phyloP scores from a whole-genome alignment of 345 rosid genomes.

The Cochlearia excelsa region DNA sequence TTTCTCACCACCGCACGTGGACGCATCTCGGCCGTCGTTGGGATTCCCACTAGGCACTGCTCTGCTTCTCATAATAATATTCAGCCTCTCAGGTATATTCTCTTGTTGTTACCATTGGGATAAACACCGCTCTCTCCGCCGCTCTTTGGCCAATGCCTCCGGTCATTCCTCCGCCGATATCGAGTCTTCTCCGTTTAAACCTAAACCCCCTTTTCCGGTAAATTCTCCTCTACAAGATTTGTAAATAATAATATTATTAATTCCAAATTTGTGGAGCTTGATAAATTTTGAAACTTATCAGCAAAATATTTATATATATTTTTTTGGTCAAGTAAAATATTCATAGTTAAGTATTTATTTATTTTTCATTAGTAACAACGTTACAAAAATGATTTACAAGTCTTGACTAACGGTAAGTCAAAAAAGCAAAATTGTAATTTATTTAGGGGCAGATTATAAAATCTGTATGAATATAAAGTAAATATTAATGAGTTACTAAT shows the following conservation, averaged over 20 bases:
- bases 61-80: slow-evolving; percentile 70
- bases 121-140: slow-evolving; percentile 82
- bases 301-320: too few species aligned
- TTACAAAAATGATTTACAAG: too few species aligned
- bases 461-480: background rate
- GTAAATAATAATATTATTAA: background rate
- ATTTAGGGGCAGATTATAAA: background rate
- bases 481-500: background rate
- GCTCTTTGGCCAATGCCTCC: slow-evolving; percentile 42
- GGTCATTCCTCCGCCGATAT: slow-evolving; percentile 44
- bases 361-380: background rate
- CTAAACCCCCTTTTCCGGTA: slow-evolving; percentile 48
- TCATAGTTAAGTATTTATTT: background rate
- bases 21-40: slow-evolving; percentile 81
- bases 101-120: slow-evolving; percentile 99
- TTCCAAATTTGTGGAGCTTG: background rate
- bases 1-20: slow-evolving; percentile 66
- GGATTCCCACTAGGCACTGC: slow-evolving; percentile 98
- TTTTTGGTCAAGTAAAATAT: background rate
- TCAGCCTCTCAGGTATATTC: slow-evolving; percentile 90
- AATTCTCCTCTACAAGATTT: background rate
- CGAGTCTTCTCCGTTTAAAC: slow-evolving; percentile 54
- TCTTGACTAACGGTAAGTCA: too few species aligned
- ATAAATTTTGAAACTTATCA: background rate
- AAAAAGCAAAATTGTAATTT: background rate